phyloP scores from a whole-genome alignment of 2,329 filamentous ascomycete species.

The Xylariaceae sp. region DNA sequence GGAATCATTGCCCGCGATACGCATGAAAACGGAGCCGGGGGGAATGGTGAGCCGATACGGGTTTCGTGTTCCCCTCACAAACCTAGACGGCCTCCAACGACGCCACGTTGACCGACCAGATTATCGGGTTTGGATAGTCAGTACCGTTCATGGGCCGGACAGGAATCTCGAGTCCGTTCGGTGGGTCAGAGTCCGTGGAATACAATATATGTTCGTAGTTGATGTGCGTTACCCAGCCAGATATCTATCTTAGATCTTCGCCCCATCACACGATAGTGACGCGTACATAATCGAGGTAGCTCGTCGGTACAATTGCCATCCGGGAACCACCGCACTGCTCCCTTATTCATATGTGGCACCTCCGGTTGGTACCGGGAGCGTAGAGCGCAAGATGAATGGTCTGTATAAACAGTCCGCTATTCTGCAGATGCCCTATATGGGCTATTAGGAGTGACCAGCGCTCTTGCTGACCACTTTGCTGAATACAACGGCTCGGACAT shows the following conservation, averaged over 20 bases:
- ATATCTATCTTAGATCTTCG: not conserved
- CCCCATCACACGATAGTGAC: not conserved
- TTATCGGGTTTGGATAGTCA: too few relatives aligned
- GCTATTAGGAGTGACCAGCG: not conserved
- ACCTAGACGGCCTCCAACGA: too few relatives aligned
- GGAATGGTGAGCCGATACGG: too few relatives aligned
- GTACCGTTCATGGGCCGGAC: too few relatives aligned
- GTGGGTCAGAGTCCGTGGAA: not conserved
- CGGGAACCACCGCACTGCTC: not conserved
- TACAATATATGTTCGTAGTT: not conserved
- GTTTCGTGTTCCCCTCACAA: too few relatives aligned
- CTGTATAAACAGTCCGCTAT: not conserved
- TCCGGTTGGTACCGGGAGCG: not conserved
- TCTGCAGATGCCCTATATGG: not conserved
- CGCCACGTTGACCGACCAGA: too few relatives aligned
- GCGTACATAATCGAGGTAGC: not conserved
- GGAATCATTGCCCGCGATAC: too few relatives aligned
- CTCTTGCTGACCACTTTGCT: not conserved
- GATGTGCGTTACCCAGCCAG: not conserved
- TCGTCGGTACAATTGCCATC: not conserved
- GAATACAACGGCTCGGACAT: not conserved
- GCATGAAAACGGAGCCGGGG: too few relatives aligned
- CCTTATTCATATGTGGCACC: not conserved
- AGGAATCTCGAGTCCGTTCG: too few relatives aligned
- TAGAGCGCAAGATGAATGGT: not conserved